Conservation (phyloP, 1,139 yeast genomes). For the Yamadazyma songkhlaensis region DNA sequence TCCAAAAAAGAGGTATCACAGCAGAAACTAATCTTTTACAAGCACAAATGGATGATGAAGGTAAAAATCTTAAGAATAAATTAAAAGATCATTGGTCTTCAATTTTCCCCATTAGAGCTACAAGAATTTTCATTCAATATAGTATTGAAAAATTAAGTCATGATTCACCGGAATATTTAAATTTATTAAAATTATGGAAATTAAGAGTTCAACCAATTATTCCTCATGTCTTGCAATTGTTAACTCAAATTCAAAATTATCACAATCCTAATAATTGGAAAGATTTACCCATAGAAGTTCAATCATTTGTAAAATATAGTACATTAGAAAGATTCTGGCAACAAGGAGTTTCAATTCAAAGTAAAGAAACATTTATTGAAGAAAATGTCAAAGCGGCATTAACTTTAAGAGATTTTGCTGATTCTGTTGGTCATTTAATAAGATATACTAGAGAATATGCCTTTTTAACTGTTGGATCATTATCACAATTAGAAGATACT, state of each 20-base stretch:
- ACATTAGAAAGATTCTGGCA: constrained; percentile 97
- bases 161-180: constrained; percentile 69
- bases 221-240: constrained; percentile 83
- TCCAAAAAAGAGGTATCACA: constrained; percentile 76
- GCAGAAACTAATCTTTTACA: constrained; percentile 72
- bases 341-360: constrained; percentile 92
- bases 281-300: constrained; percentile 84
- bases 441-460: constrained; percentile 97
- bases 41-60: constrained; percentile 90
- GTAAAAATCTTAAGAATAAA: constrained; percentile 68
- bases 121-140: constrained; percentile 91
- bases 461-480: constrained; percentile 82
- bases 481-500: constrained; percentile 86
- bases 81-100: constrained; percentile 92
- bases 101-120: constrained; percentile 91
- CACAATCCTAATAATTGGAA: constrained; percentile 93
- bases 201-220: constrained; percentile 90
- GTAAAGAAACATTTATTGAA: constrained; percentile 91
- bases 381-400: constrained; percentile 93
- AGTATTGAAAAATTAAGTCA: constrained; percentile 88
- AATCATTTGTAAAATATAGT: constrained; percentile 81
- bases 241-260: constrained; percentile 89
- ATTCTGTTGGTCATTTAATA: constrained; percentile 94
- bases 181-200: constrained; percentile 78
- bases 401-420: constrained; percentile 93